Evolutionary conservation across 2,329 filamentous ascomycete species (phyloP).

Genomic region (Stemphylium lycopersici): DNA sequence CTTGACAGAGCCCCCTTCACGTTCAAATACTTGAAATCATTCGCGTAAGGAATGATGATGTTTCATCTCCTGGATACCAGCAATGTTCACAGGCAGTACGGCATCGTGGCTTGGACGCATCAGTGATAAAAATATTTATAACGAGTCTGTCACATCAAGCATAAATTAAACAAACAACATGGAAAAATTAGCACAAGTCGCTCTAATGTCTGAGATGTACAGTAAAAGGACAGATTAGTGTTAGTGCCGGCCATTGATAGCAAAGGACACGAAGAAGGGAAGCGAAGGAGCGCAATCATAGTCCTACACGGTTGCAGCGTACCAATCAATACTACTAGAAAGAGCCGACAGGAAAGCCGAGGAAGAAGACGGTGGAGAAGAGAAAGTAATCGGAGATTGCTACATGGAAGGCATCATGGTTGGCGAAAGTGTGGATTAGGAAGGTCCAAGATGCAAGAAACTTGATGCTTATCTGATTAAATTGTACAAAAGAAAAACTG

Average conservation of each 20-base stretch:
- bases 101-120: background rate
- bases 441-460: background rate
- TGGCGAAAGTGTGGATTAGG: constrained; percentile 16
- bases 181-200: constrained; percentile 43
- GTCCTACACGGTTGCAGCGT: constrained; percentile 26
- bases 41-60: background rate
- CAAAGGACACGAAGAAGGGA: background rate
- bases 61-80: background rate
- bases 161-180: constrained; percentile 43
- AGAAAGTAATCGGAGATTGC: constrained; percentile 23
- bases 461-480: background rate
- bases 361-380: constrained; percentile 5
- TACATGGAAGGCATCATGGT: constrained; percentile 24
- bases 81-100: background rate
- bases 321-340: constrained; percentile 22
- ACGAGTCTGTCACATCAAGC: no score
- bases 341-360: constrained; percentile 9
- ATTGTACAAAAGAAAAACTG: background rate
- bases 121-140: no score
- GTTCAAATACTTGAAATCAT: constrained; percentile 10
- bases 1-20: constrained; percentile 4
- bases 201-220: constrained; percentile 47
- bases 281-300: constrained; percentile 7
- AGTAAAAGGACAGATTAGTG: constrained; percentile 12
- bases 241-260: constrained; percentile 23